Conservation (phyloP, 257 asterid genomes). For the Nicotiana tabacum region DNA sequence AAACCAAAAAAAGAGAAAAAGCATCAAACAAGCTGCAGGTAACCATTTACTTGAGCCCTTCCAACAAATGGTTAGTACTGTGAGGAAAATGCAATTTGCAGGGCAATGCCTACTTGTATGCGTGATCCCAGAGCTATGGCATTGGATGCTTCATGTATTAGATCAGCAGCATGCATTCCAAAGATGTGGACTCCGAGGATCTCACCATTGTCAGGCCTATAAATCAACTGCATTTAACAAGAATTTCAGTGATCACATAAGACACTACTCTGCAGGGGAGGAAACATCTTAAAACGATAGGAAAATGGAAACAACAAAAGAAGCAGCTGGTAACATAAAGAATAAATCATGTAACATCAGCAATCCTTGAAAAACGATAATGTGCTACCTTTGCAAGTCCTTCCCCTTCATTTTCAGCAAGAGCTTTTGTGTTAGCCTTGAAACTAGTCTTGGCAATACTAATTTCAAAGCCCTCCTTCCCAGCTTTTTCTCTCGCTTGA, state of each 20-base stretch:
- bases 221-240: conserved; percentile 56
- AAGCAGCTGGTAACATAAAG: background rate
- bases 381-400: conserved; percentile 82
- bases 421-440: conserved; percentile 94
- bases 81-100: background rate
- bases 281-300: no score
- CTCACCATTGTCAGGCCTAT: conserved; percentile 90
- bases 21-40: no score
- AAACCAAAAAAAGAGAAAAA: no score
- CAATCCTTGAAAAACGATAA: background rate
- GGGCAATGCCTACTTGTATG: conserved; percentile 49
- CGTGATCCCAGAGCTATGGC: conserved; percentile 86
- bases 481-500: conserved; percentile 89
- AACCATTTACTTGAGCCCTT: no score
- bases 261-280: background rate
- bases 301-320: background rate
- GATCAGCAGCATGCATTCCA: conserved; percentile 95
- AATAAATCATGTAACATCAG: no score
- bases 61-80: background rate
- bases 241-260: background rate
- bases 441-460: conserved; percentile 82
- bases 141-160: conserved; percentile 89
- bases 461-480: conserved; percentile 83
- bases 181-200: conserved; percentile 92
- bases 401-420: conserved; percentile 93